phyloP scores from a whole-genome alignment of 192 early-diverging fungal genomes.

The Lobulomyces angularis region DNA sequence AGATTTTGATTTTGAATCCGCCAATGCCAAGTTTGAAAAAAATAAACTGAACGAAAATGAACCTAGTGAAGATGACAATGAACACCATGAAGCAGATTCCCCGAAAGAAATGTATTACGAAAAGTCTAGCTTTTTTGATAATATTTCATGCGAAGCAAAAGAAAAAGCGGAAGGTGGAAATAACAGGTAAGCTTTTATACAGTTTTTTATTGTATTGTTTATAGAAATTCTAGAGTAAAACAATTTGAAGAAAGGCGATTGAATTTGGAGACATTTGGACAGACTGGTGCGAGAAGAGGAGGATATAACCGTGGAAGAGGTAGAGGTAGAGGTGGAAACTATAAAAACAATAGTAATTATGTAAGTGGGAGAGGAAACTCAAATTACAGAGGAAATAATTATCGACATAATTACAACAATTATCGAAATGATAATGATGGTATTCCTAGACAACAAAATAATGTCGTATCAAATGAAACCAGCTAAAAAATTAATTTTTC shows the following conservation, averaged over 20 bases:
- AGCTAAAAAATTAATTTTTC: no score
- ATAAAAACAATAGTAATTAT: no score
- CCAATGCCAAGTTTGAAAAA: constrained; percentile 93
- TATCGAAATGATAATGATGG: no score
- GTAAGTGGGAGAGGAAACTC: no score
- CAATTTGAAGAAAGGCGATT: constrained; percentile 75
- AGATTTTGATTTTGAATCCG: constrained; percentile 91
- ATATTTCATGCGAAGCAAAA: constrained; percentile 93
- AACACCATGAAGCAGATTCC: constrained; percentile 37
- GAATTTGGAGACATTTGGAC: constrained; percentile 97
- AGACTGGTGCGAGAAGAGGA: constrained; percentile 28
- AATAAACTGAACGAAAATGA: constrained; percentile 58
- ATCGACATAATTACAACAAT: no score
- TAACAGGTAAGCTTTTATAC: constrained; percentile 16
- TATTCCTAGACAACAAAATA: no score
- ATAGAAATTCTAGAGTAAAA: constrained; percentile 36
- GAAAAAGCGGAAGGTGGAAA: constrained; percentile 57
- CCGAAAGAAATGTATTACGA: constrained; percentile 55
- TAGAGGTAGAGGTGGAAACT: constrained; percentile 8
- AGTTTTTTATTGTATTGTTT: neutral
- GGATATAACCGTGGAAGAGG: constrained; percentile 7
- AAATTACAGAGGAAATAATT: no score
- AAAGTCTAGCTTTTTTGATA: constrained; percentile 85
- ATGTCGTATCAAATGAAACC: no score
- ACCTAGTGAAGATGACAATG: constrained; percentile 30